phyloP scores from a whole-genome alignment of 1,284 basidiomycete genomes.

The Phlebopus sp. region DNA sequence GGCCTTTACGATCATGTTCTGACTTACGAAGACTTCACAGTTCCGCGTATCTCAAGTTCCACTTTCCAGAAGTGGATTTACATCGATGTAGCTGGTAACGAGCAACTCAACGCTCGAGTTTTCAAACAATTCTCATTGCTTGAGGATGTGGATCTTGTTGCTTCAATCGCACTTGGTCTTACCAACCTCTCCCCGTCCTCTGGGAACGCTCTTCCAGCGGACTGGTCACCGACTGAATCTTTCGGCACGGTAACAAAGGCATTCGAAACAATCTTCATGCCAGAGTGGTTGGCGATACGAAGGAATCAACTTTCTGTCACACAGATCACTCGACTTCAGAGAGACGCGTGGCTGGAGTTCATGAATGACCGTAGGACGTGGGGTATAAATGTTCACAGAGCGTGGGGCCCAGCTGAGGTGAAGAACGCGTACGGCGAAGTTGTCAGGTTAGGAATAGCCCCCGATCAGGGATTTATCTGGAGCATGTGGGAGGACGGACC shows the following conservation, averaged over 20 bases:
- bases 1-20: slow-evolving; percentile 53
- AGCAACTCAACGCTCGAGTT: slow-evolving; percentile 44
- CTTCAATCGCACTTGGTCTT: slow-evolving; percentile 49
- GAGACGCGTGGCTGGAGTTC: slow-evolving; percentile 51
- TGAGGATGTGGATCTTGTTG: slow-evolving; percentile 35
- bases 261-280: slow-evolving; percentile 60
- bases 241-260: slow-evolving; percentile 9
- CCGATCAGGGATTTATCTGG: slow-evolving; percentile 56
- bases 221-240: slow-evolving; percentile 39
- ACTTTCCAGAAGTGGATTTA: slow-evolving; percentile 46
- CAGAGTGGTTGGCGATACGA: slow-evolving; percentile 59
- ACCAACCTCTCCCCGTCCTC: slow-evolving; percentile 51
- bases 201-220: slow-evolving; percentile 21
- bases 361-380: slow-evolving; percentile 53
- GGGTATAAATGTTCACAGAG: slow-evolving; percentile 47
- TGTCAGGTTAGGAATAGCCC: slow-evolving; percentile 43
- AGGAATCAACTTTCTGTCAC: slow-evolving; percentile 41
- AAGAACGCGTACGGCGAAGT: slow-evolving; percentile 46
- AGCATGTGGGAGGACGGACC: slow-evolving; percentile 61
- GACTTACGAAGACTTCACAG: slow-evolving; percentile 46
- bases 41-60: slow-evolving; percentile 23
- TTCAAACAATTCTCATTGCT: slow-evolving; percentile 38
- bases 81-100: slow-evolving; percentile 60
- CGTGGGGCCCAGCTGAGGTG: slow-evolving; percentile 46
- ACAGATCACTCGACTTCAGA: slow-evolving; percentile 49